Evolutionary conservation across 148 eudicot genomes (phyloP).

Genomic region (Rhododendron mucronatum): DNA sequence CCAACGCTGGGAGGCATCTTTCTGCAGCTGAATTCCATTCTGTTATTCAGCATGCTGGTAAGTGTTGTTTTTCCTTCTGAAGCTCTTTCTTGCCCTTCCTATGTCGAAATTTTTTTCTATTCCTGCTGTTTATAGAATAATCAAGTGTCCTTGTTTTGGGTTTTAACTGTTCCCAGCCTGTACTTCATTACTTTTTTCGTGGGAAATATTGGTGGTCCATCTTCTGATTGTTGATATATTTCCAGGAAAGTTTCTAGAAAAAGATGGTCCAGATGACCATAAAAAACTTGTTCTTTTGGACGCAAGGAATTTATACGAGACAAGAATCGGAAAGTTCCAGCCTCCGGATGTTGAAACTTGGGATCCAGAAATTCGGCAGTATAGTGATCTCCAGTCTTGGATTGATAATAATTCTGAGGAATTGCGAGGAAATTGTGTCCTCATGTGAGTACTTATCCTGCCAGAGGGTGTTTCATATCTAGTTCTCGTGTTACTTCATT

Average conservation of each 20-base stretch:
- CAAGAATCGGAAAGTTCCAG: conserved; percentile 89
- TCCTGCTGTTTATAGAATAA: neutral
- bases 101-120: neutral
- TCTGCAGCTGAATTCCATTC: conserved; percentile 84
- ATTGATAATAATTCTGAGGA: conserved; percentile 70
- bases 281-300: conserved; percentile 69
- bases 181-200: neutral
- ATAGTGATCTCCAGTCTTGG: conserved; percentile 97
- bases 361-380: conserved; percentile 91
- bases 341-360: conserved; percentile 65
- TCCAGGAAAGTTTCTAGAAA: conserved; percentile 45
- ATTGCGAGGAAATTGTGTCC: conserved; percentile 64
- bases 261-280: conserved; percentile 29
- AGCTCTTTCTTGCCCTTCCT: neutral
- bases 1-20: conserved; percentile 80
- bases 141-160: neutral
- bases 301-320: conserved; percentile 95
- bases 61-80: conserved; percentile 2
- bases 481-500: conserved; percentile 1
- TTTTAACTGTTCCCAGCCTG: neutral
- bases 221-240: conserved; percentile 10
- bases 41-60: conserved; percentile 70
- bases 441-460: conserved; percentile 54
- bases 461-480: neutral
- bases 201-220: neutral